These are phyloP conservation scores for Polygonum aviculare DNA, from an alignment of 148 eudicot genomes.

Conservation along the genomic window DNA sequence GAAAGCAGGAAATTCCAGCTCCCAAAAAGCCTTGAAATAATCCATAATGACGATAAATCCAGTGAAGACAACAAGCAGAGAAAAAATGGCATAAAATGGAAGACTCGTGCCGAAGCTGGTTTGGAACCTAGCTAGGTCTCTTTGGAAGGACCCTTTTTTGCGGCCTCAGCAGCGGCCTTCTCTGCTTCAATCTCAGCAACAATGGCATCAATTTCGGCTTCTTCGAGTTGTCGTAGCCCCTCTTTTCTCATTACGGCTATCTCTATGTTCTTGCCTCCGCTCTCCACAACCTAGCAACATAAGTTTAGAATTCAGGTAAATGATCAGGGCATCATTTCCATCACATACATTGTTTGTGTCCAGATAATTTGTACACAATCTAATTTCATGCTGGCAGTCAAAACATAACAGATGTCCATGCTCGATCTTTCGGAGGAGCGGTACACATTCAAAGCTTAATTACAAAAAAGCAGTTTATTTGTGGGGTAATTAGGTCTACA, in stretches of 20 bases:
- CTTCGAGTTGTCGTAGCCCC: conserved; percentile 85
- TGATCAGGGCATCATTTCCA: background rate
- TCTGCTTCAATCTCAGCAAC: conserved; percentile 97
- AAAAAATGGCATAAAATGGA: background rate
- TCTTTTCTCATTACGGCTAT: conserved; percentile 92
- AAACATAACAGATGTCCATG: background rate
- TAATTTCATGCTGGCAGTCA: background rate
- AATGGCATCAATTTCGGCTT: conserved; percentile 85
- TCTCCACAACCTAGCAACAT: conserved; percentile 72
- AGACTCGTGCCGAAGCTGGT: background rate
- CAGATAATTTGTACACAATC: background rate
- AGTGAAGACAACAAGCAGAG: background rate
- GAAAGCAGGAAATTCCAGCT: background rate
- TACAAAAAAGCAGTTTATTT: background rate
- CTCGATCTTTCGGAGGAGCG: background rate
- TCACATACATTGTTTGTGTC: background rate
- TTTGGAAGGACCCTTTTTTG: conserved; percentile 72
- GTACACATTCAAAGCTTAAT: background rate
- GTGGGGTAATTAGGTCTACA: background rate
- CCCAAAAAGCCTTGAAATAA: background rate
- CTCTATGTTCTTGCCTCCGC: conserved; percentile 98
- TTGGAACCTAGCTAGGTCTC: conserved; percentile 35
- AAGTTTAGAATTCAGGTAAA: background rate
- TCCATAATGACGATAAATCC: background rate
- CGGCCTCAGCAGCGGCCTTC: conserved; percentile 81